These are phyloP conservation scores for Dimocarpus longan DNA, from an alignment of 345 rosid species.

Conservation along the genomic window DNA sequence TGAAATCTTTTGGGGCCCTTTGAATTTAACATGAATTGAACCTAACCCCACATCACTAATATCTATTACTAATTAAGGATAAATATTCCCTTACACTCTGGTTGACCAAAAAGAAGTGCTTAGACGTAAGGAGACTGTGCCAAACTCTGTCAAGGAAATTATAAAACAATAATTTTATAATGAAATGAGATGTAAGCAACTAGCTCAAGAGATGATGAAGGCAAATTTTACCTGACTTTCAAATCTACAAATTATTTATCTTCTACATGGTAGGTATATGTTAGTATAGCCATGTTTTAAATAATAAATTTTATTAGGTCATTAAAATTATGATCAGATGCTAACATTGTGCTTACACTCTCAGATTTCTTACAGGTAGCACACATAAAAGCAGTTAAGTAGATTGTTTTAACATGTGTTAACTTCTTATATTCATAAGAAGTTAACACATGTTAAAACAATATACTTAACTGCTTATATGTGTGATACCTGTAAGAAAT, in stretches of 20 bases:
- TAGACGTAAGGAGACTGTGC: background rate
- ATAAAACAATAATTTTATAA: background rate
- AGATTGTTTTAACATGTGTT: background rate
- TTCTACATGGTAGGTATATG: background rate
- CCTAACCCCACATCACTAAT: constrained; percentile 31
- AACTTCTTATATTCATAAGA: too few species aligned
- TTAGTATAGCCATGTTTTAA: background rate
- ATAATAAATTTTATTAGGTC: background rate
- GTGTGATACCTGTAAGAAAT: too few species aligned
- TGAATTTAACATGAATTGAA: constrained; percentile 45
- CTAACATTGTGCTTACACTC: too few species aligned
- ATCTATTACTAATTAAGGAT: constrained; percentile 11
- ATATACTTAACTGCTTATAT: too few species aligned
- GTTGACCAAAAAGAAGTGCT: constrained; percentile 24
- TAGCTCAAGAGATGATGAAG: background rate
- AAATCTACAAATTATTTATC: background rate
- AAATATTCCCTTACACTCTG: constrained; percentile 1
- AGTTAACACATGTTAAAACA: too few species aligned
- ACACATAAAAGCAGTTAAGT: background rate
- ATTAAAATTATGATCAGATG: background rate
- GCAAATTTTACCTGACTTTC: background rate
- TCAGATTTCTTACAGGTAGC: background rate
- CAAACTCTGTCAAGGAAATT: constrained; percentile 2
- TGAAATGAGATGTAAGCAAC: background rate
- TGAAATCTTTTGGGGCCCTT: constrained; percentile 37